Evolutionary conservation across 352 stramenopile species (phyloP).

Genomic region (Poterioochromonas sp.): DNA sequence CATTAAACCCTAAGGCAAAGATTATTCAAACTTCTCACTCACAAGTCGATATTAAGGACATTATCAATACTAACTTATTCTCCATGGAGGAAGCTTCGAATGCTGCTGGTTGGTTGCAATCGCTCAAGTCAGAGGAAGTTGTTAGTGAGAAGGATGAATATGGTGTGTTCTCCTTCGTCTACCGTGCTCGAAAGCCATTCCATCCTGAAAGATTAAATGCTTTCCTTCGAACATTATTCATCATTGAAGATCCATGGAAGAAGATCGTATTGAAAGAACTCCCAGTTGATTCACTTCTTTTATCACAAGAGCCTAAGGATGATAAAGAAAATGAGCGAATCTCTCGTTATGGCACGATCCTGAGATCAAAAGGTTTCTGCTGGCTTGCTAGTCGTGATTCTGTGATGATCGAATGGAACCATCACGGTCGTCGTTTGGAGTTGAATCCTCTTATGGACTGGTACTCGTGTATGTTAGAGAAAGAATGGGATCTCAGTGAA

Average conservation of each 20-base stretch:
- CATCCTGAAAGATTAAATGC: conserved; percentile 55
- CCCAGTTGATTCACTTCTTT: not conserved
- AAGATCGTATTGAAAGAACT: not conserved
- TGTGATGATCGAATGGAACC: conserved; percentile 50
- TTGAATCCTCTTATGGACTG: conserved; percentile 46
- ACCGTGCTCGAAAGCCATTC: conserved; percentile 60
- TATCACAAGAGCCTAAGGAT: not conserved
- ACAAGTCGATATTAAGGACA: conserved; percentile 53
- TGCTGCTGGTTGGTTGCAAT: conserved; percentile 67
- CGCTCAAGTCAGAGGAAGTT: conserved; percentile 53
- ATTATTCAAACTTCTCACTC: conserved; percentile 58
- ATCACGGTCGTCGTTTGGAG: conserved; percentile 46
- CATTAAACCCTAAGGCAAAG: conserved; percentile 63
- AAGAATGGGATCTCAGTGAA: not conserved
- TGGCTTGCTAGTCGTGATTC: conserved; percentile 49
- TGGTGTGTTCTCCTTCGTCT: conserved; percentile 75
- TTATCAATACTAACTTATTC: conserved; percentile 75
- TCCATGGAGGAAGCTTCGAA: conserved; percentile 61
- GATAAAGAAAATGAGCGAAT: not conserved
- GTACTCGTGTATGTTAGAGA: conserved; percentile 44
- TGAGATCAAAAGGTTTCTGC: conserved; percentile 56
- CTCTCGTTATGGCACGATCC: conserved; percentile 30
- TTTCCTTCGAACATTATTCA: not conserved
- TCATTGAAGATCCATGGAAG: not conserved
- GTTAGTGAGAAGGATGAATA: conserved; percentile 74